Percentiles rank a stretch among this genome's conserved stretches.
Conservation (phyloP, 371 early-diverging fungal genomes). For the Parasitella parasitica region DNA sequence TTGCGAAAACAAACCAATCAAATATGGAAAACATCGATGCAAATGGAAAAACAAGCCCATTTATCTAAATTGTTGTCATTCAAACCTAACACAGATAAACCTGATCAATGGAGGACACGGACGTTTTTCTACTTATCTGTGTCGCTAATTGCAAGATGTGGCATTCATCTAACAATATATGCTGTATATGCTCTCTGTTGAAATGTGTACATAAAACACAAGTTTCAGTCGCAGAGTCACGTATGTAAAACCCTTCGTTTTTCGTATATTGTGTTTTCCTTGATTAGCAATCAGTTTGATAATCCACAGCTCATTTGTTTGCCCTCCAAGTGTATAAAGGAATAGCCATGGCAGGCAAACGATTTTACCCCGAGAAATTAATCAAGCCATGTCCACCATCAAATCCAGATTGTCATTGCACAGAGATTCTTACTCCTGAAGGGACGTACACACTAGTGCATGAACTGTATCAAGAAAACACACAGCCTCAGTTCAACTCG, state of each 20-base stretch:
- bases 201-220: not conserved
- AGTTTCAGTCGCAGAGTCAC: not conserved
- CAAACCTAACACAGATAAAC: not conserved
- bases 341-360: not conserved
- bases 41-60: not conserved
- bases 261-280: not conserved
- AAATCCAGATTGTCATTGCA: conserved; percentile 15
- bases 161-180: no score
- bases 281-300: not conserved
- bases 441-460: conserved; percentile 41
- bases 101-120: not conserved
- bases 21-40: not conserved
- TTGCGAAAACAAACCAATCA: not conserved
- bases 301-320: not conserved
- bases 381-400: conserved; percentile 24
- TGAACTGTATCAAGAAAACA: conserved; percentile 39
- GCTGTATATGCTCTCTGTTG: not conserved
- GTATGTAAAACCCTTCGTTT: not conserved
- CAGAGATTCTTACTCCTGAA: conserved; percentile 41
- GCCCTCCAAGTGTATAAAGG: no score
- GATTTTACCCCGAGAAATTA: not conserved
- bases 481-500: conserved; percentile 37
- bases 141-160: not conserved
- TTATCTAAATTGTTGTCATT: no score
- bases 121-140: not conserved